Percentiles rank a stretch among this genome's conserved stretches.
Evolutionary conservation across 2,329 filamentous ascomycete species (phyloP).

Genomic region (Aspergillus fischeri): DNA sequence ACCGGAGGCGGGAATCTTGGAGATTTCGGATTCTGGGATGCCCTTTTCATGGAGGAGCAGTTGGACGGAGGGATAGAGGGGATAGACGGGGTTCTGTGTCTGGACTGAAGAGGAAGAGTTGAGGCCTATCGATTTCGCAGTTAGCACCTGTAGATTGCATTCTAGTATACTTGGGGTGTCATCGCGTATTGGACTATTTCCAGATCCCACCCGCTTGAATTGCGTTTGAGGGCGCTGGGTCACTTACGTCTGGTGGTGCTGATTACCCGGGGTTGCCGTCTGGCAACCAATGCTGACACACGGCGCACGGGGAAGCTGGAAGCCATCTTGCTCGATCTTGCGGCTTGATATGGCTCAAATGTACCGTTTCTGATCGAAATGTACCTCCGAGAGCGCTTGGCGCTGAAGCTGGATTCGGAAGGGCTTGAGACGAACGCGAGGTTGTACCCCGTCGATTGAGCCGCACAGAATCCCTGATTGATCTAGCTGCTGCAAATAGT

Average conservation of each 20-base stretch:
- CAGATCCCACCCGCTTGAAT: neutral
- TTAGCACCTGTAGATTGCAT: neutral
- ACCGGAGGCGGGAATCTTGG: slow-evolving; percentile 81
- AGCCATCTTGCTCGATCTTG: slow-evolving; percentile 25
- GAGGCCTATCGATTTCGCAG: slow-evolving; percentile 23
- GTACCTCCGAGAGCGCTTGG: slow-evolving; percentile 8
- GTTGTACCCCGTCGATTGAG: slow-evolving; percentile 21
- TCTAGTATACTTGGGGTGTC: neutral
- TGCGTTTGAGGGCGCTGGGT: slow-evolving; percentile 6
- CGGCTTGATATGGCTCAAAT: neutral
- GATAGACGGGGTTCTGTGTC: slow-evolving; percentile 44
- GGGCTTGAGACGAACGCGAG: slow-evolving; percentile 19
- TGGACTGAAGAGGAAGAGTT: slow-evolving; percentile 32
- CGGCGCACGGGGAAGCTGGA: slow-evolving; percentile 30
- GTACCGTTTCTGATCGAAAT: neutral
- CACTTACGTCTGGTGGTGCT: slow-evolving; percentile 33
- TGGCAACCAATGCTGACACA: slow-evolving; percentile 31
- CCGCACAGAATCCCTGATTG: slow-evolving; percentile 13
- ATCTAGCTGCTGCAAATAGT: slow-evolving; percentile 5
- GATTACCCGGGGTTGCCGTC: slow-evolving; percentile 30
- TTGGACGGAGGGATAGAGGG: slow-evolving; percentile 69
- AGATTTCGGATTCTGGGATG: slow-evolving; percentile 68
- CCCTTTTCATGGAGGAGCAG: slow-evolving; percentile 76
- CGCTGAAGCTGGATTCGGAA: slow-evolving; percentile 18
- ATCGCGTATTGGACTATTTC: neutral